phyloP scores from a whole-genome alignment of 169 alveolate genomes.

The Perkinsus marinus region DNA sequence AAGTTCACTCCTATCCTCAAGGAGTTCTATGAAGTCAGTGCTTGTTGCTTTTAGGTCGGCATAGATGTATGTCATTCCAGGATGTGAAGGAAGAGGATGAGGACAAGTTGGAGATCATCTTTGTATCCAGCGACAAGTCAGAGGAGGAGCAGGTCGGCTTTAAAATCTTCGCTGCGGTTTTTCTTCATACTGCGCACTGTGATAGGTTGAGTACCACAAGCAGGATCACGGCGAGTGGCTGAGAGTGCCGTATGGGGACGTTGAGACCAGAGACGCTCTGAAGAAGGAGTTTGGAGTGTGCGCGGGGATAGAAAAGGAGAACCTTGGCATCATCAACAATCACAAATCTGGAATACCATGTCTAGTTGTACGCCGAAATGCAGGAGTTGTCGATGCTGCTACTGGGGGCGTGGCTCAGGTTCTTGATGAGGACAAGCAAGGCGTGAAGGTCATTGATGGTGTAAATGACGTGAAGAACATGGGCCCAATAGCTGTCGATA shows the following conservation, averaged over 20 bases:
- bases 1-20: conserved; percentile 44
- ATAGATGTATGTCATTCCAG: background rate
- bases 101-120: conserved; percentile 23
- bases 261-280: background rate
- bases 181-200: too few species aligned
- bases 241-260: background rate
- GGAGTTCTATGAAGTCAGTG: conserved; percentile 30
- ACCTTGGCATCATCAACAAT: background rate
- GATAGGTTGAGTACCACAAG: background rate
- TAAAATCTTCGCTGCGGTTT: too few species aligned
- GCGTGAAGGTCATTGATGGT: background rate
- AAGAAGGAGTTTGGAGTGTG: background rate
- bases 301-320: background rate
- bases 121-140: conserved; percentile 36
- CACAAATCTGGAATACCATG: background rate
- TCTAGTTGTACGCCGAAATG: background rate
- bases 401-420: background rate
- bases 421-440: background rate
- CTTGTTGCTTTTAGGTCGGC: too few species aligned
- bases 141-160: conserved; percentile 4
- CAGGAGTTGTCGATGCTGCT: background rate
- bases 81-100: conserved; percentile 12
- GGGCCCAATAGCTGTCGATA: background rate
- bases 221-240: background rate
- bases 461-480: background rate